phyloP scores from a whole-genome alignment of 1,139 yeast genomes.

The Hyphopichia khmerensis region DNA sequence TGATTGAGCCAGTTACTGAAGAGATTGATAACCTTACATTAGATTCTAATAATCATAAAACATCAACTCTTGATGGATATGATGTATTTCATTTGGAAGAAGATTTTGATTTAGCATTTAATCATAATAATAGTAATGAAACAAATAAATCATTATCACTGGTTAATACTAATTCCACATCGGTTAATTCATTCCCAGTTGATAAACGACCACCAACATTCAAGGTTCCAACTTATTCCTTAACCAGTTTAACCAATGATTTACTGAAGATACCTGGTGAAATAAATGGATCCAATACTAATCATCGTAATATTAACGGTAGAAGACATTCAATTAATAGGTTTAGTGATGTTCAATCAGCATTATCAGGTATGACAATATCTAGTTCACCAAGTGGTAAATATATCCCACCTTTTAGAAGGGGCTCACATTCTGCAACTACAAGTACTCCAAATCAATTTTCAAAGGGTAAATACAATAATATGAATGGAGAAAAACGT shows the following conservation, averaged over 20 bases:
- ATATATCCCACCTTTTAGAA: constrained; percentile 70
- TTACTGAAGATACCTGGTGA: not conserved
- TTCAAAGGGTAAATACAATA: not conserved
- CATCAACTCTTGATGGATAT: constrained; percentile 18
- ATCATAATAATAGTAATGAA: constrained; percentile 4
- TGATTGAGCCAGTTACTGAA: constrained; percentile 36
- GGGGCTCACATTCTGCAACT: constrained; percentile 38
- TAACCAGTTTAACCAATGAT: constrained; percentile 7
- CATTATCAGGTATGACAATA: constrained; percentile 7
- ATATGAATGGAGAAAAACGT: not conserved
- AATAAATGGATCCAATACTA: not conserved
- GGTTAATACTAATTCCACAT: constrained; percentile 3
- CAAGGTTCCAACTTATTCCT: constrained; percentile 15
- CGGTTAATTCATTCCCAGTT: not conserved
- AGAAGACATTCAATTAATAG: constrained; percentile 4
- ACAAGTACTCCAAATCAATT: not conserved
- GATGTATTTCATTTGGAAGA: constrained; percentile 49
- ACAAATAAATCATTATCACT: constrained; percentile 2
- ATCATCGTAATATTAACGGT: constrained; percentile 1
- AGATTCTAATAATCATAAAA: constrained; percentile 15
- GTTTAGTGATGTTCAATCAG: constrained; percentile 2
- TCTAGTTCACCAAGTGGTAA: constrained; percentile 46
- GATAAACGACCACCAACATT: constrained; percentile 6
- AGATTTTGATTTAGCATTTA: constrained; percentile 28
- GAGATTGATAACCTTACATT: constrained; percentile 37